A percentile compares a stretch with the other conserved stretches of the same genome.
These are phyloP conservation scores for Xylaria sp. DNA, from an alignment of 2,329 filamentous ascomycete species.

Conservation along the genomic window DNA sequence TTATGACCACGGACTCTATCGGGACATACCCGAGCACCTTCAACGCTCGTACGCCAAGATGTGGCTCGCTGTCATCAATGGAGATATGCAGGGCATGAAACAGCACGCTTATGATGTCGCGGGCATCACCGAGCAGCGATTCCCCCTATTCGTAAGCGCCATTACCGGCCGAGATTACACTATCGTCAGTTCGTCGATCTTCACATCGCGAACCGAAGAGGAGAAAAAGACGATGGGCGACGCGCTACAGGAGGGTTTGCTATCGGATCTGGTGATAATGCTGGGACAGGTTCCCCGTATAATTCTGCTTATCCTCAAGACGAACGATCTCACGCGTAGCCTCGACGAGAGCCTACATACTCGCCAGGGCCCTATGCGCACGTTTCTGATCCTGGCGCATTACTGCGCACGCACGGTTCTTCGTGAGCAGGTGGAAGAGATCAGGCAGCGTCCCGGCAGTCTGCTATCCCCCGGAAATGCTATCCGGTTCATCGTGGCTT, in stretches of 20 bases:
- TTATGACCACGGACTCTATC: conserved; percentile 96
- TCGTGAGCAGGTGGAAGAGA: conserved; percentile 65
- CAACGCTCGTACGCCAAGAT: conserved; percentile 92
- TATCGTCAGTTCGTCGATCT: conserved; percentile 68
- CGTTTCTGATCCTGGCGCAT: conserved; percentile 70
- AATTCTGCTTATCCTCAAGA: conserved; percentile 94
- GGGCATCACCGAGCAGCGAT: conserved; percentile 85
- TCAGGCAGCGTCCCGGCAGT: conserved; percentile 55
- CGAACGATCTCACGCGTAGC: conserved; percentile 92
- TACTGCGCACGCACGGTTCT: conserved; percentile 72
- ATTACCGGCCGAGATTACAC: conserved; percentile 93
- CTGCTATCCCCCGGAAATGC: conserved; percentile 65
- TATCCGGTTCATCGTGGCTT: conserved; percentile 59
- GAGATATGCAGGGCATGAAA: conserved; percentile 84
- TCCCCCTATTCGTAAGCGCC: conserved; percentile 92
- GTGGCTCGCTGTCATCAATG: conserved; percentile 94
- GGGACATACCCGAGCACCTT: conserved; percentile 80
- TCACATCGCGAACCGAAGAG: conserved; percentile 65
- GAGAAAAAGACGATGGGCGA: conserved; percentile 89
- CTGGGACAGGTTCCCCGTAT: conserved; percentile 88
- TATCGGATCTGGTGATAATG: conserved; percentile 86
- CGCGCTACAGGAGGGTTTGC: conserved; percentile 83
- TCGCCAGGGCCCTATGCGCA: conserved; percentile 66
- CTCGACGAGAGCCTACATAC: conserved; percentile 91
- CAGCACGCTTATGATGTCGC: conserved; percentile 88